These are phyloP conservation scores for Microstegium vimineum DNA, from an alignment of 176 grass and related monocot species.

Conservation along the genomic window DNA sequence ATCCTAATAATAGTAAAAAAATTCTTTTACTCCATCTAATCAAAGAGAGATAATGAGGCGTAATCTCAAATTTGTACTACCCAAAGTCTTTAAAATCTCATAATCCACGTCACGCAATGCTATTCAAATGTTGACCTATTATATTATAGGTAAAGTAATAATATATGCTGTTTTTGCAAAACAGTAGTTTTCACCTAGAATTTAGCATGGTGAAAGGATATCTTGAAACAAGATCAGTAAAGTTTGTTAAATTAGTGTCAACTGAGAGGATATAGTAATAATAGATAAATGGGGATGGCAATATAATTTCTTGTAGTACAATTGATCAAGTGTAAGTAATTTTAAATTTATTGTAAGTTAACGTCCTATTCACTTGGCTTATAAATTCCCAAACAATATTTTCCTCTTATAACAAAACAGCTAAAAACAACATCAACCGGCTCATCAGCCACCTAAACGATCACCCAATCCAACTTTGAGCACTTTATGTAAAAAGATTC, in stretches of 20 bases:
- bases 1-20: background rate
- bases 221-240: too few relatives aligned
- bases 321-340: background rate
- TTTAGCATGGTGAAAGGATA: background rate
- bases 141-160: background rate
- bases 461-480: background rate
- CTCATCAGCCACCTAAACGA: too few relatives aligned
- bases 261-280: too few relatives aligned
- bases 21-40: rapidly evolving
- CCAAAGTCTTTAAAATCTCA: too few relatives aligned
- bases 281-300: too few relatives aligned
- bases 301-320: background rate
- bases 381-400: too few relatives aligned
- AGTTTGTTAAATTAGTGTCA: too few relatives aligned
- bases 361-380: too few relatives aligned
- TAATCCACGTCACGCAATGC: background rate
- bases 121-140: background rate
- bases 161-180: background rate
- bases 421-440: too few relatives aligned
- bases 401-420: too few relatives aligned
- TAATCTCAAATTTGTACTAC: background rate
- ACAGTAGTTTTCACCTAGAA: background rate
- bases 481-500: too few relatives aligned
- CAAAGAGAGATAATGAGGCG: background rate
- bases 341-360: background rate